These are phyloP conservation scores for Ceratobasidium sp. DNA, from an alignment of 1,284 basidiomycete genomes.

Conservation along the genomic window DNA sequence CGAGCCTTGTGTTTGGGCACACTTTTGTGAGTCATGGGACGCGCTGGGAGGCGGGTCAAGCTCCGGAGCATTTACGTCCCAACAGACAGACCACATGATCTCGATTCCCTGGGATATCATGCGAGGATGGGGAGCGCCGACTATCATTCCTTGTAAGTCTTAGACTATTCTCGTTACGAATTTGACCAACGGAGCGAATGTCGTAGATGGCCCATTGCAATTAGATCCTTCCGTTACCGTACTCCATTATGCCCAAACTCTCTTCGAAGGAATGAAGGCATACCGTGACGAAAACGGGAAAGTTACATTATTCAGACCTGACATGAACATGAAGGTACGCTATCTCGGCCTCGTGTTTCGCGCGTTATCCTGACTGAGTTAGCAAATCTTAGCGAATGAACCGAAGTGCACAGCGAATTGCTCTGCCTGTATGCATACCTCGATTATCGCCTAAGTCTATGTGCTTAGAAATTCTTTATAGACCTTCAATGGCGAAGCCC, in stretches of 20 bases:
- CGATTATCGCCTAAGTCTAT: not conserved
- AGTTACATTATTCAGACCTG: constrained; percentile 91
- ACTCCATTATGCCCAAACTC: constrained; percentile 89
- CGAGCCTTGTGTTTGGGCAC: constrained; percentile 69
- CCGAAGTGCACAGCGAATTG: constrained; percentile 72
- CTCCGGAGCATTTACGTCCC: constrained; percentile 20
- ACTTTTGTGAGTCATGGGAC: constrained; percentile 62
- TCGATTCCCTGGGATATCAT: constrained; percentile 77
- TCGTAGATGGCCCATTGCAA: constrained; percentile 71
- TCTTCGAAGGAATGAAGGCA: constrained; percentile 98
- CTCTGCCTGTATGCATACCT: constrained; percentile 69
- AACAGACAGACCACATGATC: constrained; percentile 90
- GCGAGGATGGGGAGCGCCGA: constrained; percentile 83
- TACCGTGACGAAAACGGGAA: constrained; percentile 83
- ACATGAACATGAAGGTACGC: constrained; percentile 91
- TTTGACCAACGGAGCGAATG: constrained; percentile 10
- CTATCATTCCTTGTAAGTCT: constrained; percentile 80
- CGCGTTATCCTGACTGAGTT: not conserved
- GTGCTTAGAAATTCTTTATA: constrained; percentile 47
- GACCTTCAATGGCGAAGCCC: constrained; percentile 82
- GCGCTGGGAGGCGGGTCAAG: constrained; percentile 7
- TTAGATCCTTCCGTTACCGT: constrained; percentile 88
- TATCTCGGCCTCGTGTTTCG: not conserved
- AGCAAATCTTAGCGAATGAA: constrained; percentile 68
- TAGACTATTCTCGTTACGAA: constrained; percentile 7